Base-by-base conservation (phyloP, 2,329 filamentous ascomycete genomes). In the Penicillium sp. region DNA sequence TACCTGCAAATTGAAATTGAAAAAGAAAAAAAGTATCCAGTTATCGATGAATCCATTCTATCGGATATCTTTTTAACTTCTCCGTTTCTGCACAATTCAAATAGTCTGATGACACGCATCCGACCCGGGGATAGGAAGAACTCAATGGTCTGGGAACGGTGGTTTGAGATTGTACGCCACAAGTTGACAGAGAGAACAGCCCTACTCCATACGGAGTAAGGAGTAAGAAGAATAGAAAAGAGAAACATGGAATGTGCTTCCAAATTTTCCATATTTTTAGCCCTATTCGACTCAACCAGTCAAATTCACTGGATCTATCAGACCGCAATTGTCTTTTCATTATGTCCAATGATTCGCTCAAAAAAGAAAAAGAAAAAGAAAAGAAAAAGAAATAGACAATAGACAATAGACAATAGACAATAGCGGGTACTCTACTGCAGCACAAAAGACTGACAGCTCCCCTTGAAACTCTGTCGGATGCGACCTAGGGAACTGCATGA, bases 31-130 rank as follows among this genome's bases (percentile, higher is more conserved):
- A 23, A 17, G 13, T 2, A 36, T 25, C 31, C 31, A 35, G 45
- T 48, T 6, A 35, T 48, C 9, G 45, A 48, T 48, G 19, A 35
- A 48, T 25, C 45, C 45, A 25, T 36, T 48, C 45, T 36, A n/a
- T 17, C 31, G 45, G 45, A 48, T 36, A 17, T n/a, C 29, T 36
- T 48, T n/a, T 44, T 52, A 53, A 27, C 10, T 45, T 53, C 42
- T 43, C 31, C n/a, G 21, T 55, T 49, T 36, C 55, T 60, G 41
- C 48, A 45, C 4, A 23, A 49, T 57, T 55, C 38, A 44, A 53
- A 58, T 58, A 58, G 44, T 42, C 38, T 13, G 39, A 62, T 66
- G 64, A 62, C 63, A 59, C 64, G 64, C 64, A 66, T 66, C 39
- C 29, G 48, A 57, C 48, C 59, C 51, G 58, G 45, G 38, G 36